phyloP scores from a whole-genome alignment of 225 moss, liverwort and hornwort species.

The Physcomitrellopsis africana region DNA sequence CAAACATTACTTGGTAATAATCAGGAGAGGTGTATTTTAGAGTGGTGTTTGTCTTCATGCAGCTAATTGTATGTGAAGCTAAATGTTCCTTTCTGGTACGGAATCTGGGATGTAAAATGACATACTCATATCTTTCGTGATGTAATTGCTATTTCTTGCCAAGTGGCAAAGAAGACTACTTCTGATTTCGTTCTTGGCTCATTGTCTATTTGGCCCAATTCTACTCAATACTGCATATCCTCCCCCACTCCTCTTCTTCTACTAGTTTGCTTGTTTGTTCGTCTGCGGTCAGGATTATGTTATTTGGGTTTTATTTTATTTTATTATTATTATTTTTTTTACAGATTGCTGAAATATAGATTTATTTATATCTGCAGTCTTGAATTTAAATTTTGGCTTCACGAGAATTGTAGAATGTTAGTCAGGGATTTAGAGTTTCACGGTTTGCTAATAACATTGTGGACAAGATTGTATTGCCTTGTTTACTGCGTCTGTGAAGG shows the following conservation, averaged over 20 bases:
- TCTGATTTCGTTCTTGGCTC: neutral
- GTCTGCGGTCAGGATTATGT: no score
- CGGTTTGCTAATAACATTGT: no score
- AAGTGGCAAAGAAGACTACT: neutral
- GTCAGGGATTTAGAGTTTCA: neutral
- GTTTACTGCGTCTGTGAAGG: slow-evolving; percentile 11
- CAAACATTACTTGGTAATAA: neutral
- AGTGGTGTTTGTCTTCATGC: neutral
- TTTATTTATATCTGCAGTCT: neutral
- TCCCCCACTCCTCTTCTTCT: no score
- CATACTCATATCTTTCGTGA: neutral
- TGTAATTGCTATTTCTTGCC: no score
- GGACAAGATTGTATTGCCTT: neutral
- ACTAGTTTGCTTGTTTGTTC: no score
- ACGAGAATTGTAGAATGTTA: neutral
- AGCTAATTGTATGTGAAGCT: neutral
- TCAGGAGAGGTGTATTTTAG: neutral
- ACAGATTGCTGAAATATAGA: neutral
- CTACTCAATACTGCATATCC: neutral
- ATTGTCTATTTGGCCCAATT: neutral
- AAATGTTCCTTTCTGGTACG: slow-evolving; percentile 13
- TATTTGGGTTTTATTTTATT: neutral
- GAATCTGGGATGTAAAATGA: slow-evolving; percentile 10
- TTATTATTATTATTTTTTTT: no score
- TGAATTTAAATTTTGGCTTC: slow-evolving; percentile 10